Percentiles rank a stretch among this genome's conserved stretches.
Evolutionary conservation across 139 green algal species (phyloP).

Genomic region (Mychonastes homosphaera): DNA sequence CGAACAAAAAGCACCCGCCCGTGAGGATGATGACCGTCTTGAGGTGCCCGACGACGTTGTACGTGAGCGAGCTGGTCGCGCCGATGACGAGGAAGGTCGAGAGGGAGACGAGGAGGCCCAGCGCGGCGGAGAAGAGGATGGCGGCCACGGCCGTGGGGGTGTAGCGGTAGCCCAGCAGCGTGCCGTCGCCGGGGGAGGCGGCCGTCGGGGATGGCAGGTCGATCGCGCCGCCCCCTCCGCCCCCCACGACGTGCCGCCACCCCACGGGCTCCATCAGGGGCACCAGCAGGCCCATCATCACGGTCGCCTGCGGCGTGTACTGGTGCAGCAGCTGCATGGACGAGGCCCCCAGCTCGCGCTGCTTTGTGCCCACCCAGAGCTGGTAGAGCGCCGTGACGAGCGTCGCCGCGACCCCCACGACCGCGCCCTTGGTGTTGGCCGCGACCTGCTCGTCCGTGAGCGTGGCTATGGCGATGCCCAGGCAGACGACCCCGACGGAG

Average conservation of each 20-base stretch:
- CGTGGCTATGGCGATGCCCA: conserved; percentile 67
- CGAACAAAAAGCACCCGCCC: conserved; percentile 73
- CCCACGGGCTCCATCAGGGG: conserved; percentile 36
- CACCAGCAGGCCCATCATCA: conserved; percentile 53
- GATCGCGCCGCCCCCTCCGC: neutral
- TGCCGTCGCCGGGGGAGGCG: conserved; percentile 13
- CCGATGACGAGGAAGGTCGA: conserved; percentile 74
- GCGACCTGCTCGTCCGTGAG: conserved; percentile 54
- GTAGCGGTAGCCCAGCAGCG: conserved; percentile 51
- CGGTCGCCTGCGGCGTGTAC: conserved; percentile 59
- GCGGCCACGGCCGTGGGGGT: conserved; percentile 30
- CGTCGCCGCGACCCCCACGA: conserved; percentile 51
- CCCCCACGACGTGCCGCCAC: neutral
- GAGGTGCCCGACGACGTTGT: conserved; percentile 71
- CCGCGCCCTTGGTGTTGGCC: conserved; percentile 43
- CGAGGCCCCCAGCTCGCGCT: conserved; percentile 66
- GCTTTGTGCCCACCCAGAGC: conserved; percentile 75
- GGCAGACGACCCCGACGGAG: conserved; percentile 56
- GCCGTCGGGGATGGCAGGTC: no score
- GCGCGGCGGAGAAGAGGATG: conserved; percentile 56
- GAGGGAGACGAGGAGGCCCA: conserved; percentile 79
- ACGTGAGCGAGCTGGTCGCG: conserved; percentile 56
- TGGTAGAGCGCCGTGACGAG: conserved; percentile 73
- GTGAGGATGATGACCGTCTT: conserved; percentile 78
- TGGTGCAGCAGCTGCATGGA: conserved; percentile 74